Base-by-base conservation (phyloP, 2,329 filamentous ascomycete species). In the Fusarium nurragi region DNA sequence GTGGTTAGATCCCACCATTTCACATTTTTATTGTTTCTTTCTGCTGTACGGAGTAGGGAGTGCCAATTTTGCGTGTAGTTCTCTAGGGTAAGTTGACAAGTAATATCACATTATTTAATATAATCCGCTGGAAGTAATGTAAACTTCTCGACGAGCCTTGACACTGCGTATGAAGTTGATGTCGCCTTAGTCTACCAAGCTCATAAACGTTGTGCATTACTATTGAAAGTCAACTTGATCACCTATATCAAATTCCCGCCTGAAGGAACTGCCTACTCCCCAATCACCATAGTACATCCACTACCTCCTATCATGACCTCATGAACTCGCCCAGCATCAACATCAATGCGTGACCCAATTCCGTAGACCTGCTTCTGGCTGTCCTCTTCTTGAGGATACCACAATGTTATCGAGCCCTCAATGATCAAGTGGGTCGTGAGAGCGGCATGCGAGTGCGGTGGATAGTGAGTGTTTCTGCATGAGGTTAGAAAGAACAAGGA, bases 361-460 rank as follows among this genome's bases (percentile, higher is more conserved):
- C 83, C 81, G 60, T 86, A 88, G 0, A 84, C 87, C 56, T 83
- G 82, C 75, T 86, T 90, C 64, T 78, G 80, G 0, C 83, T 78
- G 25, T 77, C 75, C 18, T 78, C 70, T 55, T 90, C 88, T 13
- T 87, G 75, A 0, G 88, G 89, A 70, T 90, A 92, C 19, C 83
- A 83, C 60, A 92, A 85, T 9, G 87, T 91, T 70, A 93, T 75
- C 54, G 86, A 80, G 37, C 90, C 90, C 6, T 80, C 75, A 22
- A 90, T 77, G 58, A 93, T 88, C 43, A 92, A 80, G 76, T 93
- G 90, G 2, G 89, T 92, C 1, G 89, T 92, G 41, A 88, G 77
- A 32, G 83, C 84, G 21, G 76, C 68, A 72, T 93, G 90, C 14
- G 82, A 84, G 72, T 92, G 90, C 14, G 90, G 89, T 37, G 81